A percentile compares a stretch with the other conserved stretches of the same genome.
Conservation (phyloP, 2,329 filamentous ascomycete species). For the Huntiella moniliformis region DNA sequence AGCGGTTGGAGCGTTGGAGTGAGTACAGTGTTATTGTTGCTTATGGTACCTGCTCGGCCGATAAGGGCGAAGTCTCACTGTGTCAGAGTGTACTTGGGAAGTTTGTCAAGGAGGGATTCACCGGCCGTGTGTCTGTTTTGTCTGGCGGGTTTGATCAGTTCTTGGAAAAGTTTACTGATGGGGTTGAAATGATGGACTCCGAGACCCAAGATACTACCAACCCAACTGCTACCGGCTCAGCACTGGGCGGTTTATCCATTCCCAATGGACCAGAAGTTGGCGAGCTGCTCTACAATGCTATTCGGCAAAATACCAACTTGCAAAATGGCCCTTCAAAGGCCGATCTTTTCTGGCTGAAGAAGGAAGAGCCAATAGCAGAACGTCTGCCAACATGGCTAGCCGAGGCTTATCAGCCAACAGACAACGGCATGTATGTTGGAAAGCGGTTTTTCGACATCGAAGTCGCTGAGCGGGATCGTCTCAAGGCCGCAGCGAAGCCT, state of each 20-base stretch:
- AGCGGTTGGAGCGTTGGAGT: slow-evolving; percentile 59
- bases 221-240: slow-evolving; percentile 31
- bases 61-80: slow-evolving; percentile 61
- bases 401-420: slow-evolving; percentile 41
- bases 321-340: slow-evolving; percentile 82
- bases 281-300: slow-evolving; percentile 90
- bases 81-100: slow-evolving; percentile 85
- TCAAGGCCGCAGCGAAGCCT: slow-evolving; percentile 56
- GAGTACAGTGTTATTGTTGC: slow-evolving; percentile 61
- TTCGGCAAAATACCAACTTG: slow-evolving; percentile 89
- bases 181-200: slow-evolving; percentile 35
- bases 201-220: slow-evolving; percentile 26
- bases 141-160: slow-evolving; percentile 69
- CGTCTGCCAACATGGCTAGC: slow-evolving; percentile 61
- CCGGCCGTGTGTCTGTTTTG: slow-evolving; percentile 54
- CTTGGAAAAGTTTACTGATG: slow-evolving; percentile 41
- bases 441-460: slow-evolving; percentile 75
- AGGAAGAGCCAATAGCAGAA: slow-evolving; percentile 23
- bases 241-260: slow-evolving; percentile 78
- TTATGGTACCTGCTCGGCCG: slow-evolving; percentile 62
- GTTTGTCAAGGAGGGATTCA: slow-evolving; percentile 69
- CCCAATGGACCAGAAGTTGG: slow-evolving; percentile 40
- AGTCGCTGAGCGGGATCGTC: slow-evolving; percentile 69
- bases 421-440: slow-evolving; percentile 65
- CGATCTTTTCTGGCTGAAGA: slow-evolving; percentile 29